Conservation (phyloP, 1,284 basidiomycete genomes). For the Pyrrhoderma lamaoense region DNA sequence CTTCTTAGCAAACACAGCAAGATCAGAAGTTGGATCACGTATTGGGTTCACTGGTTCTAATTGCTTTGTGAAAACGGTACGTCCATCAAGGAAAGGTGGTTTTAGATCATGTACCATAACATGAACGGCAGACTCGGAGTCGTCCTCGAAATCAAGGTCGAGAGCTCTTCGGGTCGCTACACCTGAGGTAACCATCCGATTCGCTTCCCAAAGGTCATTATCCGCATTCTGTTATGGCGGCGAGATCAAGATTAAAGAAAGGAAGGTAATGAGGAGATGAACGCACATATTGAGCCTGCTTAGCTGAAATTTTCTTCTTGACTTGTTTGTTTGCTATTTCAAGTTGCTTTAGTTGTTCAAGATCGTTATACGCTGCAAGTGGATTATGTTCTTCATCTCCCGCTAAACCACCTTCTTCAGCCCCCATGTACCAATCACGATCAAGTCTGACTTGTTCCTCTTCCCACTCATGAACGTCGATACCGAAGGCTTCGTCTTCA, state of each 20-base stretch:
- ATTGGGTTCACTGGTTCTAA: conserved; percentile 97
- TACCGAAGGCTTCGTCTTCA: conserved; percentile 47
- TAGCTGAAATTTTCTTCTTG: conserved; percentile 84
- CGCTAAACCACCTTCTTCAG: conserved; percentile 78
- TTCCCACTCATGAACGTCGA: conserved; percentile 85
- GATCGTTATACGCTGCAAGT: conserved; percentile 85
- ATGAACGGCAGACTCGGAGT: conserved; percentile 92
- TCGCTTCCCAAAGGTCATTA: conserved; percentile 97
- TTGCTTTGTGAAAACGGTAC: conserved; percentile 94
- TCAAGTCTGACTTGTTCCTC: conserved; percentile 88
- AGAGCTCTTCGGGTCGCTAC: conserved; percentile 81
- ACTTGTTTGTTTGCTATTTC: conserved; percentile 77
- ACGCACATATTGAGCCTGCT: conserved; percentile 89
- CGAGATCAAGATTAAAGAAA: conserved; percentile 6
- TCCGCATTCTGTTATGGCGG: conserved; percentile 72
- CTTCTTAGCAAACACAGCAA: conserved; percentile 95
- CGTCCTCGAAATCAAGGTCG: conserved; percentile 90
- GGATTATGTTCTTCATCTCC: conserved; percentile 92
- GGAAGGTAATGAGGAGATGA: neutral
- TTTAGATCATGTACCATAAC: conserved; percentile 96
- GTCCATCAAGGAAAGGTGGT: conserved; percentile 96
- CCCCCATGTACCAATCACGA: conserved; percentile 89
- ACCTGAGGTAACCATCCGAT: conserved; percentile 94
- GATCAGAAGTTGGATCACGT: conserved; percentile 86
- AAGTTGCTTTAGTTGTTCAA: conserved; percentile 63